Percentiles rank a stretch among this genome's conserved stretches.
phyloP scores from a whole-genome alignment of 441 rosid genomes.

The Cnidoscolus chayamansa region DNA sequence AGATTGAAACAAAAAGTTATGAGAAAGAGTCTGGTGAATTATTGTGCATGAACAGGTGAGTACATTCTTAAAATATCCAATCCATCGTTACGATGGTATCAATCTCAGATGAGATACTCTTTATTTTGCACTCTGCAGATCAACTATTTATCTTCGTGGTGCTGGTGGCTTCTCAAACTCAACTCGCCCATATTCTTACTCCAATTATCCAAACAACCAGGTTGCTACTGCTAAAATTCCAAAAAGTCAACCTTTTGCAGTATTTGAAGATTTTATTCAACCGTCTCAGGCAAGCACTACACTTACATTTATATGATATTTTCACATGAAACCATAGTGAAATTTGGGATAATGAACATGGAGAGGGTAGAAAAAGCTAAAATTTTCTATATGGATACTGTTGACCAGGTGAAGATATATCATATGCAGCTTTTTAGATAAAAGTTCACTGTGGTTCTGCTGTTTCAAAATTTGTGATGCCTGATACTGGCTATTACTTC shows the following conservation, averaged over 20 bases:
- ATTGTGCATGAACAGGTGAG: conserved; percentile 79
- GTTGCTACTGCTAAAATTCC: conserved; percentile 63
- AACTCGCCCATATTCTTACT: conserved; percentile 63
- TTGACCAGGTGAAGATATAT: neutral
- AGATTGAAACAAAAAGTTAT: conserved; percentile 73
- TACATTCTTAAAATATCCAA: conserved; percentile 16
- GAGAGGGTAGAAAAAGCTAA: neutral
- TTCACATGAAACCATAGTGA: neutral
- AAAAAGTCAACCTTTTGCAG: conserved; percentile 49
- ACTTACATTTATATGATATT: neutral
- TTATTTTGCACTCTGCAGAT: conserved; percentile 40
- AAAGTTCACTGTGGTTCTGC: neutral
- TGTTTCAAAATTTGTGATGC: neutral
- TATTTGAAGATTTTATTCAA: conserved; percentile 63
- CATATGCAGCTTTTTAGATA: neutral
- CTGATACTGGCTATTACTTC: neutral
- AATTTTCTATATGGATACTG: neutral
- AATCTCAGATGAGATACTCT: conserved; percentile 21
- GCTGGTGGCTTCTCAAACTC: conserved; percentile 92
- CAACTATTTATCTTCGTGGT: conserved; percentile 61
- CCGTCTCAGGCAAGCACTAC: conserved; percentile 72
- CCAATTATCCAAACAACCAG: conserved; percentile 61
- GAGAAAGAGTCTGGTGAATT: conserved; percentile 68
- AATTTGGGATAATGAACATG: conserved; percentile 1
- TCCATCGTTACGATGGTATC: conserved; percentile 4